Base-by-base conservation (phyloP, 345 rosid genomes). In the Citrus trifoliata region DNA sequence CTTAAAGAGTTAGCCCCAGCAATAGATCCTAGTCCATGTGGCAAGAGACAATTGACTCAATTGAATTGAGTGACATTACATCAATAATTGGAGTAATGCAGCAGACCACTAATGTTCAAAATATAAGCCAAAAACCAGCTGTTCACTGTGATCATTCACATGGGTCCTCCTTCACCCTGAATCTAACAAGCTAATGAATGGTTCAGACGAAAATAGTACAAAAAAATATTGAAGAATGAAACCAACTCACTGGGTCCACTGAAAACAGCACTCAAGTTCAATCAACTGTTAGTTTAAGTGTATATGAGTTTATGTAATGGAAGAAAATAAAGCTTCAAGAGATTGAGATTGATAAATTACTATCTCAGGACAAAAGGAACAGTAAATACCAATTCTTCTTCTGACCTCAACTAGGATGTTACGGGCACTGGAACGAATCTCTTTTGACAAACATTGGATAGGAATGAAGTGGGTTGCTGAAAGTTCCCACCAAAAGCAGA, bases 391-490 rank as follows among this genome's bases (percentile, higher is more conserved):
- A 78, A 68, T n/a, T 70, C 70, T 66, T 70, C 62, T 71, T 33
- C 66, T 71, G 37, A 80, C 58, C 77, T 67, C 69, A 73, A 60
- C 38, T 27, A 22, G 61, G 78, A 3, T 5, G 27, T 21, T 30
- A 27, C 67, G 73, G 80, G 68, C 80, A 79, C 64, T 59, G 79
- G 68, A 70, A 77, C 73, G 83, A 82, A 82, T 68, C 78, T 74
- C 80, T 82, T 80, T 82, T 82, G 86, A 81, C 81, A 82, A 84
- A 79, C 83, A 79, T 71, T 76, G 83, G 83, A 84, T 77, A 83
- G 82, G 85, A 87, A 83, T 83, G 83, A 85, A 85, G 83, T 77
- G 77, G 74, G 83, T 81, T 76, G 86, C 80, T 84, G 87, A 74
- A 74, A 82, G 84, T 84, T 77, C 82, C 74, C 77, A 86, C 80